phyloP scores from a whole-genome alignment of 306 rosid species.

The Clitoria ternatea region DNA sequence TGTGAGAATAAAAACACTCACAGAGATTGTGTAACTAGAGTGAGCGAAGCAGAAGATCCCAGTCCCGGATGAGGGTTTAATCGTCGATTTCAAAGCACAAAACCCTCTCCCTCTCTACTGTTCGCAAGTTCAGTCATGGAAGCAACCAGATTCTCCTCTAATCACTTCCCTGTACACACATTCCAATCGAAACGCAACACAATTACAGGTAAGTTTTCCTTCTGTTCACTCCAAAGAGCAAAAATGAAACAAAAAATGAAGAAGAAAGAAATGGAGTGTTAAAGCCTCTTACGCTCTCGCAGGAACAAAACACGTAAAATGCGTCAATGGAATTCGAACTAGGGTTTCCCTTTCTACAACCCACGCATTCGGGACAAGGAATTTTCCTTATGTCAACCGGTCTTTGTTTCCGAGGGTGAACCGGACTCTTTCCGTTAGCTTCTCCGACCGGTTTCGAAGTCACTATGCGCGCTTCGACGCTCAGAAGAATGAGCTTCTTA shows the following conservation, averaged over 20 bases:
- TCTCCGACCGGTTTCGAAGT: conserved; percentile 41
- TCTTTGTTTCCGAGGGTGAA: conserved; percentile 27
- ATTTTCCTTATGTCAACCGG: conserved; percentile 31
- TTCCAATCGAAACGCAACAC: conserved; percentile 19
- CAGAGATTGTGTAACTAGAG: neutral
- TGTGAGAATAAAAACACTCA: neutral
- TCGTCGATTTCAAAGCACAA: neutral
- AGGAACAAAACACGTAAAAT: conserved; percentile 35
- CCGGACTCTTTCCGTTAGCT: conserved; percentile 28
- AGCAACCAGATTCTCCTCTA: conserved; percentile 49
- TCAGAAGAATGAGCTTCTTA: conserved; percentile 29
- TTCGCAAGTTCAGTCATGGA: conserved; percentile 58
- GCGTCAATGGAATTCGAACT: conserved; percentile 26
- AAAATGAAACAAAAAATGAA: neutral
- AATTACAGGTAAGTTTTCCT: conserved; percentile 45
- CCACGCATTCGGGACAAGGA: conserved; percentile 19
- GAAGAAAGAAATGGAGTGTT: too few species aligned
- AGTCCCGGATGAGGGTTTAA: conserved; percentile 3
- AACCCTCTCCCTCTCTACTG: neutral
- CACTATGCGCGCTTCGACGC: conserved; percentile 43
- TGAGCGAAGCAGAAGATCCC: neutral
- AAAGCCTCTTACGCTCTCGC: conserved; percentile 1
- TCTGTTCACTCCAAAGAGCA: neutral
- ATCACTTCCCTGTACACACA: conserved; percentile 33
- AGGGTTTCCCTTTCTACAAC: conserved; percentile 21